These are phyloP conservation scores for Aspergillus aculeatinus DNA, from an alignment of 2,329 filamentous ascomycete species.

Conservation along the genomic window DNA sequence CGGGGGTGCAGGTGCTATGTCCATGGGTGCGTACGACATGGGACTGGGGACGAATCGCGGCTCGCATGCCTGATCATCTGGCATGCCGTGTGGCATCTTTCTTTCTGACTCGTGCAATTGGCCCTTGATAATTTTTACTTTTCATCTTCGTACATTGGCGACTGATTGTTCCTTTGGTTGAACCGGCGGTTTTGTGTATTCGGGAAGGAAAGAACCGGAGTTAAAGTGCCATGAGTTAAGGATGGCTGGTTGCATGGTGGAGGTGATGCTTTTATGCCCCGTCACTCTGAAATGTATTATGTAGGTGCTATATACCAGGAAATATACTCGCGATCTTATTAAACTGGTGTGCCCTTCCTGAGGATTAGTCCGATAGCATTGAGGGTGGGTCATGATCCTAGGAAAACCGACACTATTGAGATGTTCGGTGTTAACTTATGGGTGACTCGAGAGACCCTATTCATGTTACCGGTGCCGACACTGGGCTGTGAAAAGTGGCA, in stretches of 20 bases:
- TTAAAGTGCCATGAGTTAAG: neutral
- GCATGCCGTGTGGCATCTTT: neutral
- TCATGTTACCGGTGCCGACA: too few relatives aligned
- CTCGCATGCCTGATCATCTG: slow-evolving; percentile 11
- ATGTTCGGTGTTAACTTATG: too few relatives aligned
- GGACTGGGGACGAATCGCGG: slow-evolving; percentile 22
- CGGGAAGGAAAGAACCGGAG: neutral
- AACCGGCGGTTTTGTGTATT: neutral
- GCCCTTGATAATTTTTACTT: neutral
- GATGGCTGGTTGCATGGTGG: neutral
- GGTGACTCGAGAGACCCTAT: too few relatives aligned
- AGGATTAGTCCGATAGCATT: too few relatives aligned
- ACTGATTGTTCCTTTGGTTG: neutral
- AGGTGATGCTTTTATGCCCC: neutral
- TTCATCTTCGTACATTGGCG: neutral
- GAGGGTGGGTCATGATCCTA: too few relatives aligned
- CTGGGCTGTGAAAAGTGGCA: too few relatives aligned
- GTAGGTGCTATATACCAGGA: neutral
- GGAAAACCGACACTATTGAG: too few relatives aligned
- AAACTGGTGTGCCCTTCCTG: neutral
- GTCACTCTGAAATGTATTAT: neutral
- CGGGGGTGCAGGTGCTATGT: slow-evolving; percentile 20
- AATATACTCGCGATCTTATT: neutral
- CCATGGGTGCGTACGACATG: slow-evolving; percentile 30
- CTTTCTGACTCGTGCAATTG: neutral